Evolutionary conservation across 805 yeast species (phyloP).

Genomic region (Hyphopichia homilentoma): DNA sequence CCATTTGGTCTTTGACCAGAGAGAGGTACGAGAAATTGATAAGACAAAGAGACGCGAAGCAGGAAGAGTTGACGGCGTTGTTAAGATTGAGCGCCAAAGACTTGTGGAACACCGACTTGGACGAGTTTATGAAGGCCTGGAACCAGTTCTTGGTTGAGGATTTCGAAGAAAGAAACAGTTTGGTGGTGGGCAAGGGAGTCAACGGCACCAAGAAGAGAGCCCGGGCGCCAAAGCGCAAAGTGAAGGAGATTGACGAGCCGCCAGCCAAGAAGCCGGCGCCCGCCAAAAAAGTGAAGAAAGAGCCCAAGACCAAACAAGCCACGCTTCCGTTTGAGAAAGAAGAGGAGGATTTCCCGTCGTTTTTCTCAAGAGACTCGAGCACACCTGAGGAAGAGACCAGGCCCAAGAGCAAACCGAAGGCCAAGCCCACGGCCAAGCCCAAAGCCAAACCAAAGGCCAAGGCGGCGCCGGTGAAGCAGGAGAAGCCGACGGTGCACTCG

Average conservation of each 20-base stretch:
- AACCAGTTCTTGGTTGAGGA: constrained; percentile 65
- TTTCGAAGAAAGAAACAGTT: constrained; percentile 50
- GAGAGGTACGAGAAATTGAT: constrained; percentile 83
- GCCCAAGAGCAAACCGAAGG: constrained; percentile 4
- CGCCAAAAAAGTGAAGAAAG: constrained; percentile 8
- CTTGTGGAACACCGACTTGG: constrained; percentile 82
- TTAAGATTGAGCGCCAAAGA: constrained; percentile 76
- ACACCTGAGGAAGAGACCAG: constrained; percentile 6
- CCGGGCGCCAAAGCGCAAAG: constrained; percentile 7
- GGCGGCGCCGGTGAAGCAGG: constrained; percentile 4
- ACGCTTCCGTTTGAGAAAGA: background rate
- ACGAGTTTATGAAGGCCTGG: constrained; percentile 66
- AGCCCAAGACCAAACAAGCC: constrained; percentile 6
- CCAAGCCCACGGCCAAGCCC: constrained; percentile 2
- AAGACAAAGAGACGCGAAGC: constrained; percentile 68
- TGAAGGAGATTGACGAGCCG: too few species aligned
- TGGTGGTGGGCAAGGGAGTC: constrained; percentile 41
- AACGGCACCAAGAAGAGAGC: constrained; percentile 23
- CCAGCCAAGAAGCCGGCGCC: too few species aligned
- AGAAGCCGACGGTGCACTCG: constrained; percentile 6
- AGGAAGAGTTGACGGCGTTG: constrained; percentile 62
- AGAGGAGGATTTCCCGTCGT: constrained; percentile 11
- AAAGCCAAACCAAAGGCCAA: constrained; percentile 4
- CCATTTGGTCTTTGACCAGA: constrained; percentile 86
- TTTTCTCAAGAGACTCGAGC: constrained; percentile 11